A percentile compares a stretch with the other conserved stretches of the same genome.
These are phyloP conservation scores for Colletotrichum melonis DNA, from an alignment of 2,329 filamentous ascomycete genomes.

Conservation along the genomic window DNA sequence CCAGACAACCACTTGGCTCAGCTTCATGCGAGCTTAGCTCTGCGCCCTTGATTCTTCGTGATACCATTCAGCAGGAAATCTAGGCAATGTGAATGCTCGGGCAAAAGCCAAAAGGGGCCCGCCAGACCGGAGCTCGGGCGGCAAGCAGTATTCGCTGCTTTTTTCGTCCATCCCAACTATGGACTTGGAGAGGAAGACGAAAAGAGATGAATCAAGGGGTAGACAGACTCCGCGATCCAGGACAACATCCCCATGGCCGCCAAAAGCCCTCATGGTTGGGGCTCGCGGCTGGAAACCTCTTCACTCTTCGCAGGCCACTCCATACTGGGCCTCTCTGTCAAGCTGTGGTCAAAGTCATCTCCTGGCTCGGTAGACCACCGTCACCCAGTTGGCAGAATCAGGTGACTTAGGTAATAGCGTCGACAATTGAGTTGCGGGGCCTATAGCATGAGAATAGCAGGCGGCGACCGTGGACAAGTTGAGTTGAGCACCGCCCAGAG, in stretches of 20 bases:
- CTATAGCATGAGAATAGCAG: conserved; percentile 7
- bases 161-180: conserved; percentile 23
- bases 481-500: conserved; percentile 14
- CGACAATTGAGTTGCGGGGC: conserved; percentile 10
- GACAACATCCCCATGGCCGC: conserved; percentile 4
- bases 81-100: background rate
- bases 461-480: background rate
- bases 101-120: background rate
- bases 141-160: conserved; percentile 8
- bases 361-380: background rate
- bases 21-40: conserved; percentile 19
- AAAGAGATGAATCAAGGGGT: conserved; percentile 10
- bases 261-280: conserved; percentile 17
- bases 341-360: conserved; percentile 22
- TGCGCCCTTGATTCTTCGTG: background rate
- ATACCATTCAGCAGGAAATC: conserved; percentile 13
- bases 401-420: conserved; percentile 29
- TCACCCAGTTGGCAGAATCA: conserved; percentile 7
- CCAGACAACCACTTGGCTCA: conserved; percentile 23
- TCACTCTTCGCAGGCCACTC: conserved; percentile 15
- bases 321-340: conserved; percentile 13
- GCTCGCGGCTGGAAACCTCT: background rate
- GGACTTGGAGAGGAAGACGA: background rate
- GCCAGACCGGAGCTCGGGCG: conserved; percentile 15
- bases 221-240: background rate